Evolutionary conservation across 2,329 filamentous ascomycete species (phyloP).

Genomic region (Aspergillus sp.): DNA sequence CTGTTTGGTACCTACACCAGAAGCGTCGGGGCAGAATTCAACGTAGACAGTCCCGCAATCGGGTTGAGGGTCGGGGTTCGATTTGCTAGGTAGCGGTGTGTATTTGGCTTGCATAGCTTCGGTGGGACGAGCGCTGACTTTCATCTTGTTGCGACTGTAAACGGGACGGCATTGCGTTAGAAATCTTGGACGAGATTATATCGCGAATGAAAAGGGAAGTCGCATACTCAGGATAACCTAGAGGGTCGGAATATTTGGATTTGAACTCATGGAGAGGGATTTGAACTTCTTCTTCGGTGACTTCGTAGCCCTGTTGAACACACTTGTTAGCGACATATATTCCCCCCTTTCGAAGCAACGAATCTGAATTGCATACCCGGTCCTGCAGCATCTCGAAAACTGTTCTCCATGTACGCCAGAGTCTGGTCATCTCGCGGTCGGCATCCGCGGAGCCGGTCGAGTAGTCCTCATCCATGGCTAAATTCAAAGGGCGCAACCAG

Average conservation of each 20-base stretch:
- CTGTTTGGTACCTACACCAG: conserved; percentile 76
- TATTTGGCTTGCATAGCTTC: conserved; percentile 78
- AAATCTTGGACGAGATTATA: conserved; percentile 8
- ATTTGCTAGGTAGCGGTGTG: conserved; percentile 61
- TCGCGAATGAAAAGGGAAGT: background rate
- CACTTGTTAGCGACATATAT: conserved; percentile 10
- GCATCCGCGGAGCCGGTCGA: conserved; percentile 30
- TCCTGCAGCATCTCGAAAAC: conserved; percentile 92
- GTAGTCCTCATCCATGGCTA: conserved; percentile 35
- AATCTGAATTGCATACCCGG: conserved; percentile 54
- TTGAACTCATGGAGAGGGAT: conserved; percentile 80
- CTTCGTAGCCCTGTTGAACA: conserved; percentile 72
- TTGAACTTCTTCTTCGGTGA: conserved; percentile 81
- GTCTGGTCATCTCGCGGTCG: conserved; percentile 49
- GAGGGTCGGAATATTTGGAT: conserved; percentile 60
- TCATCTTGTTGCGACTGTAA: conserved; percentile 69
- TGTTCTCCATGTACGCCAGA: conserved; percentile 93
- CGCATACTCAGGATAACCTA: conserved; percentile 69
- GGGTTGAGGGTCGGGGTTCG: conserved; percentile 62
- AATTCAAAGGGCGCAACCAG: conserved; percentile 5
- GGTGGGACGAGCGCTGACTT: conserved; percentile 80
- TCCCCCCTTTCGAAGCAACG: conserved; percentile 7
- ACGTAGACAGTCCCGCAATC: conserved; percentile 86
- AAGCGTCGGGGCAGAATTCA: conserved; percentile 76
- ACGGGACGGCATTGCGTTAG: conserved; percentile 2